These are phyloP conservation scores for Cutaneotrichosporon sp. DNA, from an alignment of 1,284 basidiomycete species.

Conservation along the genomic window DNA sequence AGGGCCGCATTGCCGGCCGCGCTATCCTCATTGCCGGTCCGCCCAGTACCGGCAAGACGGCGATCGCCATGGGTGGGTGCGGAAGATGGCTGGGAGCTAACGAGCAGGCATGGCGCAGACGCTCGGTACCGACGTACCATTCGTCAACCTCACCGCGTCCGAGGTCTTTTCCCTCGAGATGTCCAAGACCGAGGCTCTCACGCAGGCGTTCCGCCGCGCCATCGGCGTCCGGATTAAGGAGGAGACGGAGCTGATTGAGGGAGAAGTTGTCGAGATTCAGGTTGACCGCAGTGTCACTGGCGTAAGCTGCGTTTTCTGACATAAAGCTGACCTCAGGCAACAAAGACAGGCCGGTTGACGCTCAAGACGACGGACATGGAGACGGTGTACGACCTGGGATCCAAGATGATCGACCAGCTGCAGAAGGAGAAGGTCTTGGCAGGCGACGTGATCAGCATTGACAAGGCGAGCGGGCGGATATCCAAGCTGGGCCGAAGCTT, in stretches of 20 bases:
- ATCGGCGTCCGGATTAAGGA: conserved; percentile 97
- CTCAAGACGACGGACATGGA: conserved; percentile 99
- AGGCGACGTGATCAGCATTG: conserved; percentile 92
- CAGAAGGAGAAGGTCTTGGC: conserved; percentile 96
- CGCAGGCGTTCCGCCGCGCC: conserved; percentile 88
- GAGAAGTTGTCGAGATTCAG: conserved; percentile 97
- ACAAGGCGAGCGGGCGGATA: conserved; percentile 96
- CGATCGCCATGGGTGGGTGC: conserved; percentile 80
- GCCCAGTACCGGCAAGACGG: conserved; percentile 93
- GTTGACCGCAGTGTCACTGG: conserved; percentile 96
- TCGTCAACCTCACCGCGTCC: conserved; percentile 93
- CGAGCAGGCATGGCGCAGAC: conserved; percentile 92
- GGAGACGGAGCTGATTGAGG: conserved; percentile 94
- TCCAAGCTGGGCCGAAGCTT: conserved; percentile 94
- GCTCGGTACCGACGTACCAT: conserved; percentile 87
- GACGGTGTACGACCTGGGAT: conserved; percentile 96
- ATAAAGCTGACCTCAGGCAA: conserved; percentile 55
- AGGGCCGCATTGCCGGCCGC: conserved; percentile 87
- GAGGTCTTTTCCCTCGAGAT: conserved; percentile 97
- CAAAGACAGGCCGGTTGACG: conserved; percentile 95
- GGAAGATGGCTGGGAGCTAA: conserved; percentile 5
- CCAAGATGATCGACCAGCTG: conserved; percentile 97
- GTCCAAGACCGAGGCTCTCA: conserved; percentile 97
- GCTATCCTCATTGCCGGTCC: conserved; percentile 95
- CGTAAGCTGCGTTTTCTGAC: conserved; percentile 53